Percentiles rank a stretch among this genome's conserved stretches.
Conservation (phyloP, 1,284 basidiomycete genomes). For the Cutaneotrichosporon daszewskae region DNA sequence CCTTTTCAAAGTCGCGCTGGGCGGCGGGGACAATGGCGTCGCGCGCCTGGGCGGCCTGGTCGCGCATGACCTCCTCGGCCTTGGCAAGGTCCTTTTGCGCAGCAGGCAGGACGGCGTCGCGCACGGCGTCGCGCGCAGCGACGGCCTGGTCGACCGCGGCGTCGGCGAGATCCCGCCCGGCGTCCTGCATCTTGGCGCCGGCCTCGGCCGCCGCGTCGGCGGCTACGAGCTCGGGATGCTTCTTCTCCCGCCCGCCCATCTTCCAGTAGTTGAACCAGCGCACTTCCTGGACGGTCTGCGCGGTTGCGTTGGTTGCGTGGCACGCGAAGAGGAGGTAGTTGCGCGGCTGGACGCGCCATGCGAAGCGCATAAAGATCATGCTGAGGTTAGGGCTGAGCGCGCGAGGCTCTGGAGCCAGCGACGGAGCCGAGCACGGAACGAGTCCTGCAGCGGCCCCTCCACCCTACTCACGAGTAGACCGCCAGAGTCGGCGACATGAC, state of each 20-base stretch:
- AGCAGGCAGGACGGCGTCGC: background rate
- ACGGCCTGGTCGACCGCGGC: conserved; percentile 3
- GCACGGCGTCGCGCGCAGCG: background rate
- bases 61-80: background rate
- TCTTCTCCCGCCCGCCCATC: conserved; percentile 43
- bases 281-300: conserved; percentile 72
- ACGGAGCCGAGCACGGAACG: background rate
- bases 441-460: background rate
- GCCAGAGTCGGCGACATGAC: conserved; percentile 88
- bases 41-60: conserved; percentile 1
- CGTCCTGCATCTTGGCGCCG: conserved; percentile 1
- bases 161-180: conserved; percentile 1
- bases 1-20: background rate
- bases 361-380: conserved; percentile 91
- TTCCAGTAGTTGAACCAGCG: conserved; percentile 85
- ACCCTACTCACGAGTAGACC: conserved; percentile 73
- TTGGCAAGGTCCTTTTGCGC: background rate
- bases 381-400: conserved; percentile 48
- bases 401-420: background rate
- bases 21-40: background rate
- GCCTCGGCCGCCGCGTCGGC: conserved; percentile 12
- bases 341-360: conserved; percentile 89
- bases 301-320: conserved; percentile 81
- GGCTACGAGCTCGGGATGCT: conserved; percentile 25
- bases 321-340: conserved; percentile 93